Base-by-base conservation (phyloP, 345 rosid genomes). In the Citrus glauca region DNA sequence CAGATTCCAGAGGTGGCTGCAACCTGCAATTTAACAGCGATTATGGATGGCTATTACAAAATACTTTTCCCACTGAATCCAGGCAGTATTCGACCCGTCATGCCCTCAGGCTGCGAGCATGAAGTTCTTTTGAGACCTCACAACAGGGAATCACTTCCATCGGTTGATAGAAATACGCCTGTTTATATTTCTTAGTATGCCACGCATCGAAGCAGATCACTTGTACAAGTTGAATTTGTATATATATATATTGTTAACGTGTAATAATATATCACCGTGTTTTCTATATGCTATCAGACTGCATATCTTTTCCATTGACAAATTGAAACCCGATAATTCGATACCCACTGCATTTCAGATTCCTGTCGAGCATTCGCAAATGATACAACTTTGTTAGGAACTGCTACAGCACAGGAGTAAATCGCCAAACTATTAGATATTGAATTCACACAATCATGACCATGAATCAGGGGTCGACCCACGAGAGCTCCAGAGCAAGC, bases 41-140 rank as follows among this genome's bases (percentile, higher is more conserved):
- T 84, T 32, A 89, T 90, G 92, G 95, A 93, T 73, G 99, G 97
- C 1, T 95, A 93, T 86, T 95, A 91, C 89, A 85, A 73, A 76
- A 83, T 88, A 7, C 88, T 95, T 37, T 95, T 95, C 32, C 98
- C 99, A 0, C 81, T 93, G 38, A 95, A 95, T 79, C 98, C 99
- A 2, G 93, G 97, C 61, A 75, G 91, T 68, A 93, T 95, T 60
- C 81, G 85, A 71, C 97, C 98, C 0, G 86, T 85, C 17, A 77
- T 79, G 75, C 93, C 97, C 35, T 80, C 84, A 1, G 88, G 81
- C 27, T 87, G 88, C 4, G 93, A 87, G 65, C 84, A 84, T 69
- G 87, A 84, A 24, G 71, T 63, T 48, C 90, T 90, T 35, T 80
- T 71, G 33, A 69, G 62, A 71, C 92, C 96, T 76, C 98, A 95